Conservation (phyloP, 176 grass and related monocot species). For the Elaeis guineensis region DNA sequence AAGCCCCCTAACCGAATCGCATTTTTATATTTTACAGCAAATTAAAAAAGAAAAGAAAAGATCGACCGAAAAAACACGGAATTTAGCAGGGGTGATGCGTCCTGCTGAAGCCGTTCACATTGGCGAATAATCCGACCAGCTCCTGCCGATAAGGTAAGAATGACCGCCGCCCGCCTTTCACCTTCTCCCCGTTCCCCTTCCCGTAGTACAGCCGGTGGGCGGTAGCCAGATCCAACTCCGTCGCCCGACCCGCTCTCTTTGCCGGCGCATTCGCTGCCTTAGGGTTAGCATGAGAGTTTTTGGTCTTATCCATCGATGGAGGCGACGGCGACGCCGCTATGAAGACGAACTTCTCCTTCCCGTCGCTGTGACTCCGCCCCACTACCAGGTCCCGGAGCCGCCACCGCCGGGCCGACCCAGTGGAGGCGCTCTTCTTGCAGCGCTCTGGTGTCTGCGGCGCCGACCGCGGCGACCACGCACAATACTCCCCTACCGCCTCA, state of each 20-base stretch:
- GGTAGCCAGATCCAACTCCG: background rate
- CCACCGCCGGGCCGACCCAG: slow-evolving; percentile 3
- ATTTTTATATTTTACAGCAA: too few species aligned
- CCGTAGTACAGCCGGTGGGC: background rate
- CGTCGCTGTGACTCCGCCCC: slow-evolving; percentile 15
- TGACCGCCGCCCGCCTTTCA: background rate
- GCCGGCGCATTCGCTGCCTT: background rate
- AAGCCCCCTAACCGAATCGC: too few species aligned
- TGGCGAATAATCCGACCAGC: background rate
- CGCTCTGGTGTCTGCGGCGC: background rate
- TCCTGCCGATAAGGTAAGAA: slow-evolving; percentile 1
- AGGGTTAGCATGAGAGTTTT: background rate
- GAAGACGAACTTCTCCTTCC: slow-evolving; percentile 14
- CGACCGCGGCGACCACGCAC: too few species aligned
- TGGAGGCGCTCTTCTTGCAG: slow-evolving; percentile 16
- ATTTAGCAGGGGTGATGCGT: background rate
- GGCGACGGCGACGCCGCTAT: background rate
- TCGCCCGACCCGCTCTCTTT: background rate
- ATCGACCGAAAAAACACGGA: too few species aligned
- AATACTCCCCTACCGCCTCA: too few species aligned
- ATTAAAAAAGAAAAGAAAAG: background rate
- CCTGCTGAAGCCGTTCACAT: background rate
- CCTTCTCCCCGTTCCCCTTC: background rate
- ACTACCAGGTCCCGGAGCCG: slow-evolving; percentile 5
- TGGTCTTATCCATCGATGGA: background rate